These are phyloP conservation scores for Paecilomyces sp. DNA, from an alignment of 2,329 filamentous ascomycete species.

Conservation along the genomic window DNA sequence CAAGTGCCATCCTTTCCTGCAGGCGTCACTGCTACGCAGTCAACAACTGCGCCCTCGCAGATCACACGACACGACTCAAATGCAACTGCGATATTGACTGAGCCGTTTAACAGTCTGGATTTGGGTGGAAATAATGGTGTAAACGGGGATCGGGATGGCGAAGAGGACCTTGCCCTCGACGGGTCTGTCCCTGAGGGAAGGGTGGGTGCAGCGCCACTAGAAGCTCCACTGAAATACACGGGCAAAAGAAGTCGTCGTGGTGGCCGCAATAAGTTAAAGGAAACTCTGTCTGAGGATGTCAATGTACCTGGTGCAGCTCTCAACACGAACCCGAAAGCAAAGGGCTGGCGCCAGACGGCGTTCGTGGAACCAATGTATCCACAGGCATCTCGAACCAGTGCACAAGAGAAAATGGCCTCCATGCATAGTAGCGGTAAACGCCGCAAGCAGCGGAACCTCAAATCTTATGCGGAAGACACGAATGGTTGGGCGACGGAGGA, in stretches of 20 bases:
- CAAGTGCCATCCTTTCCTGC: constrained; percentile 7
- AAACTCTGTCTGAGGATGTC: constrained; percentile 31
- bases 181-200: constrained; percentile 10
- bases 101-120: constrained; percentile 39
- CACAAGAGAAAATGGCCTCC: constrained; percentile 5
- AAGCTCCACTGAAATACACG: constrained; percentile 17
- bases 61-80: constrained; percentile 18
- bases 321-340: constrained; percentile 42
- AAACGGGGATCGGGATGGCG: constrained; percentile 5
- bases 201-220: constrained; percentile 13
- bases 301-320: constrained; percentile 25
- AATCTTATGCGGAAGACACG: constrained; percentile 46
- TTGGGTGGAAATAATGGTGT: constrained; percentile 20
- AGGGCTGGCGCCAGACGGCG: constrained; percentile 62
- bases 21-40: constrained; percentile 3
- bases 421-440: constrained; percentile 26
- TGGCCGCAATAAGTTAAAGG: constrained; percentile 37
- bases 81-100: constrained; percentile 34
- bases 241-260: constrained; percentile 40
- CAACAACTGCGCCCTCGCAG: constrained; percentile 9
- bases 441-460: constrained; percentile 39
- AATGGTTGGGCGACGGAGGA: constrained; percentile 96
- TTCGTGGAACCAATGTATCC: constrained; percentile 50
- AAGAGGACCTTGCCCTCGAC: constrained; percentile 12
- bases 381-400: constrained; percentile 22